Evolutionary conservation across 1,284 basidiomycete genomes (phyloP), one percentile per base, ranked within the genome.

Genomic region (Rhodotorula sp.): DNA sequence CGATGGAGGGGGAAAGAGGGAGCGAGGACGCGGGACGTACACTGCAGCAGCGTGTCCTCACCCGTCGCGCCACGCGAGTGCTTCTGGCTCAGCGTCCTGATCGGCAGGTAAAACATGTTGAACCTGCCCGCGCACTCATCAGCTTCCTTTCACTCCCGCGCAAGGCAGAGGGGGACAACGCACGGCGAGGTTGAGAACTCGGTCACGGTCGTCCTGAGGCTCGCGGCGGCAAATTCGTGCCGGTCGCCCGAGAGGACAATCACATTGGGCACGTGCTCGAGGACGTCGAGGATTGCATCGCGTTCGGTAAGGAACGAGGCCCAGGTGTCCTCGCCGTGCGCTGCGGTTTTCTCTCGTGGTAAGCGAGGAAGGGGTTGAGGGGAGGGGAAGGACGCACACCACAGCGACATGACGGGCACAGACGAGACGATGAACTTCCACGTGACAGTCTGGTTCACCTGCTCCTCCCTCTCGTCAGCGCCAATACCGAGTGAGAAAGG

Each of bases 401-500:
- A 92, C 27, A 92, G 85, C 0, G 87, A 87, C 54, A 89, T 91
- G 81, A 94, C 89, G 0, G 91, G 91, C 7, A 92, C 89, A 17
- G 88, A 90, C 21, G 87, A 86, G 34, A 90, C 86, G 67, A 94
- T 84, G 80, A 94, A 92, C 81, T 92, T 92, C 86, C 91, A 92
- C 0, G 89, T 88, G 7, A 87, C 85, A 0, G 91, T 92, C 66
- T 83, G 80, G 81, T 93, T 92, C 59, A 89, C 89, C 85, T 88
- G 60, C 25, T 12, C 9, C 48, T 51, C 9, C 58, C 36, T 15
- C 53, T 56, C 69, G 37, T 62, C 36, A 50, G 37, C 3, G 15
- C 19, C 58, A 53, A 37, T 29, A 25, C 51, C 36, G 10, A 22
- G 29, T 27, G 48, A 46, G 29, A 41, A 32, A 32, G 27, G 1